These are phyloP conservation scores for Bipolaris oryzae DNA, from an alignment of 2,329 filamentous ascomycete species.

Conservation along the genomic window DNA sequence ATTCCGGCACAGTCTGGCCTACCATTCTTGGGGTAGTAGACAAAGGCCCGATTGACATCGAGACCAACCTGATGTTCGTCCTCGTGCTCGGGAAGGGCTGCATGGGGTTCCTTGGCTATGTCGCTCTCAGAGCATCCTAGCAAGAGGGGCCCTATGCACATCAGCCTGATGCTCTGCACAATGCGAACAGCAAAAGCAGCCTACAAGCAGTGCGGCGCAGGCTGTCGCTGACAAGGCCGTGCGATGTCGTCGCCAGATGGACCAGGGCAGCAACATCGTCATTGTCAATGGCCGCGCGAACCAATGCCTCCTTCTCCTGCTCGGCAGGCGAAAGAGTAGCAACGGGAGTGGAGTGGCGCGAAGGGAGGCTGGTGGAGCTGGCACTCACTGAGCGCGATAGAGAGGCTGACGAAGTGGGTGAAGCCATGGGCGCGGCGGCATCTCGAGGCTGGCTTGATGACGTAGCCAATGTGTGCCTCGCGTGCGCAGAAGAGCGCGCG, in stretches of 20 bases:
- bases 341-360: conserved; percentile 23
- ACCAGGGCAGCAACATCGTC: conserved; percentile 50
- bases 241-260: conserved; percentile 50
- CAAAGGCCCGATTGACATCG: conserved; percentile 94
- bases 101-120: conserved; percentile 56
- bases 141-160: conserved; percentile 65
- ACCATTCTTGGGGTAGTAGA: conserved; percentile 86
- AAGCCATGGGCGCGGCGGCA: conserved; percentile 35
- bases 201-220: conserved; percentile 79
- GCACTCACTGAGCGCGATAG: conserved; percentile 41
- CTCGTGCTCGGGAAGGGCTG: conserved; percentile 71
- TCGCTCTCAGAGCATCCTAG: conserved; percentile 46
- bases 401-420: conserved; percentile 29
- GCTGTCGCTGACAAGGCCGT: conserved; percentile 56
- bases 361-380: conserved; percentile 36
- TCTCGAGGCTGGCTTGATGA: conserved; percentile 20
- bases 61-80: conserved; percentile 92
- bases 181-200: conserved; percentile 38
- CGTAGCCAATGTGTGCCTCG: conserved; percentile 16
- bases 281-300: conserved; percentile 51
- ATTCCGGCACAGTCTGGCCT: conserved; percentile 38
- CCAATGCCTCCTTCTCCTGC: conserved; percentile 37
- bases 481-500: conserved; percentile 11
- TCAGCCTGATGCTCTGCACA: conserved; percentile 20
- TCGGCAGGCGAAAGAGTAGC: conserved; percentile 29